These are phyloP conservation scores for Xerocomus spinulosus DNA, from an alignment of 768 basidiomycete species.

Conservation along the genomic window DNA sequence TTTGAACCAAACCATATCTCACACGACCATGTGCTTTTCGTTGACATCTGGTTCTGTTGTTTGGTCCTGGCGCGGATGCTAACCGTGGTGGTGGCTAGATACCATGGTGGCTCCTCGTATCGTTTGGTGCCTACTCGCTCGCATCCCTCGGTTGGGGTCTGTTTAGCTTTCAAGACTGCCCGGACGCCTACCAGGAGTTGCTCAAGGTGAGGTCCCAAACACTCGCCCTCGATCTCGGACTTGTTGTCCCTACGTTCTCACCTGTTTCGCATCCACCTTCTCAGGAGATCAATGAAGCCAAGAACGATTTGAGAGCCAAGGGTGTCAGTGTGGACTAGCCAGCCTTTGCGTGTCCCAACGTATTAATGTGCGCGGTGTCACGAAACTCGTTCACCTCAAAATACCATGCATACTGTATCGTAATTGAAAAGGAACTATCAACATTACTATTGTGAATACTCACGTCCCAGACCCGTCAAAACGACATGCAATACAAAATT, in stretches of 20 bases:
- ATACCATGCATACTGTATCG: too few species aligned
- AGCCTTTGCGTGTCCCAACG: too few species aligned
- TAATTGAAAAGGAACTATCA: too few species aligned
- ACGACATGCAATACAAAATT: too few species aligned
- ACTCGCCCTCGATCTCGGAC: too few species aligned
- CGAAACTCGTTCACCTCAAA: too few species aligned
- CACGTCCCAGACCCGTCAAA: too few species aligned
- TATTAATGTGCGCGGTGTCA: too few species aligned
- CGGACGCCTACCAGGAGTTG: constrained; percentile 72
- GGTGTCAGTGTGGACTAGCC: constrained; percentile 57
- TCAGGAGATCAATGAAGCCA: constrained; percentile 59
- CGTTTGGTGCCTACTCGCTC: constrained; percentile 76
- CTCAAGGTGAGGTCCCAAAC: constrained; percentile 39
- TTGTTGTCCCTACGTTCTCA: not conserved
- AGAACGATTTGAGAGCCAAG: constrained; percentile 52
- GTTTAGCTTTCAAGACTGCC: constrained; percentile 69
- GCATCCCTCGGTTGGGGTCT: constrained; percentile 74
- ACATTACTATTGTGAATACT: too few species aligned
- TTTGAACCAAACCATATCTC: too few species aligned
- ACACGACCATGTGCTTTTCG: not conserved
- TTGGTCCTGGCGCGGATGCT: too few species aligned
- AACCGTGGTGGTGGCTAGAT: too few species aligned
- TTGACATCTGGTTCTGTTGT: not conserved
- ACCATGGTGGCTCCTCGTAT: constrained; percentile 79
- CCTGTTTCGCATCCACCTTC: not conserved